phyloP scores from a whole-genome alignment of 1,284 basidiomycete genomes.

The Puccinia novopanici region DNA sequence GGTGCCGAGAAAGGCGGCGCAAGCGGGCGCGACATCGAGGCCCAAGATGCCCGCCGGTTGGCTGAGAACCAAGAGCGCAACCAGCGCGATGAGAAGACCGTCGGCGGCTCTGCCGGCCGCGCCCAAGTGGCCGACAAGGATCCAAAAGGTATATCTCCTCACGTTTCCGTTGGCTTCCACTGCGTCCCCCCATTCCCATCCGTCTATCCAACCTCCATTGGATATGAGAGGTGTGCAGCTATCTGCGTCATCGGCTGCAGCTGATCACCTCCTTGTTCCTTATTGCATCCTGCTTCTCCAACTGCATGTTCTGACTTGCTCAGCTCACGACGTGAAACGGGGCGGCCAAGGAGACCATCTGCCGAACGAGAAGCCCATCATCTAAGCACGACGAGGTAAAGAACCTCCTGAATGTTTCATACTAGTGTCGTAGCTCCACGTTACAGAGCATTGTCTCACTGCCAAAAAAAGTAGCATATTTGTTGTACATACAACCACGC shows the following conservation, averaged over 20 bases:
- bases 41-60: conserved; percentile 17
- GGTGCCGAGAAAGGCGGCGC: neutral
- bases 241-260: no score
- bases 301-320: neutral
- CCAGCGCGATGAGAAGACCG: conserved; percentile 8
- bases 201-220: no score
- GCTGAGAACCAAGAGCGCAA: conserved; percentile 22
- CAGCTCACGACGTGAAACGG: conserved; percentile 24
- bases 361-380: conserved; percentile 27
- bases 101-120: conserved; percentile 33
- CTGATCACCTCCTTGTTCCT: no score
- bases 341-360: conserved; percentile 46
- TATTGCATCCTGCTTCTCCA: no score
- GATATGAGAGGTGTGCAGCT: no score
- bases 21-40: conserved; percentile 2
- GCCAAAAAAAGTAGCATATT: neutral
- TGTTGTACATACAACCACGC: no score
- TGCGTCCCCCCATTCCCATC: no score
- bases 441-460: no score
- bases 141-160: conserved; percentile 31
- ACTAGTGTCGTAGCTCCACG: no score
- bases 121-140: conserved; percentile 45
- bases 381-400: neutral
- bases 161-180: no score
- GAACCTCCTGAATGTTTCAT: no score